Evolutionary conservation across 225 moss, liverwort and hornwort species (phyloP).

Genomic region (Takakia lepidozioides): DNA sequence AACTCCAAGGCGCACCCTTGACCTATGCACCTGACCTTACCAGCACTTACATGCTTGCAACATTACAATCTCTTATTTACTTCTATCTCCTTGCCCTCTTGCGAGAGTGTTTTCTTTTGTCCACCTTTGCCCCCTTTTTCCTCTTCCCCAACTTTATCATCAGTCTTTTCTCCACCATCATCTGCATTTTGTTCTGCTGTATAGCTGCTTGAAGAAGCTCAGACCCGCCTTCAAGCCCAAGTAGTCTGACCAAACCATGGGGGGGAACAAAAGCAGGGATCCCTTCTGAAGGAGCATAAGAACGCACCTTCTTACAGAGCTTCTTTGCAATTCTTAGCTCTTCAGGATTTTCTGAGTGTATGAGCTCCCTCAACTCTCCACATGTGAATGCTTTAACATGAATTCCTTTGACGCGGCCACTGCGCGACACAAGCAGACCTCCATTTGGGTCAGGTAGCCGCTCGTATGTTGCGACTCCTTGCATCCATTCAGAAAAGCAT

Average conservation of each 20-base stretch:
- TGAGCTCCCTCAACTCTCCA: constrained; percentile 18
- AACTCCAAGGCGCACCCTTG: too few relatives aligned
- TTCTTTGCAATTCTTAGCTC: constrained; percentile 25
- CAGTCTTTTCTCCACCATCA: constrained; percentile 10
- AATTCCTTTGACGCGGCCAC: constrained; percentile 42
- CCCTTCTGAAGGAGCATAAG: constrained; percentile 7
- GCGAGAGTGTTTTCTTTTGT: too few relatives aligned
- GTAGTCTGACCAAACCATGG: constrained; percentile 30
- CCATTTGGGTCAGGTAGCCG: constrained; percentile 33
- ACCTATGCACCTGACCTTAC: too few relatives aligned
- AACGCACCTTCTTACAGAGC: constrained; percentile 14
- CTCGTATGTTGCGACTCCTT: constrained; percentile 35
- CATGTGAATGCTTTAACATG: constrained; percentile 39
- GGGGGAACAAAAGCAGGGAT: constrained; percentile 46
- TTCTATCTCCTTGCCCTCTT: too few relatives aligned
- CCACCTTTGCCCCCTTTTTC: too few relatives aligned
- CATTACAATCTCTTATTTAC: too few relatives aligned
- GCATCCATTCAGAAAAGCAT: constrained; percentile 52
- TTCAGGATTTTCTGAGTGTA: constrained; percentile 19
- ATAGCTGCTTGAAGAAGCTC: constrained; percentile 28
- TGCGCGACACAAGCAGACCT: constrained; percentile 33
- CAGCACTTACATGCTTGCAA: too few relatives aligned
- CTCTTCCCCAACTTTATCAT: too few relatives aligned
- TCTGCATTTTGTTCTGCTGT: constrained; percentile 15
- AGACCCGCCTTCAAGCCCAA: constrained; percentile 25